phyloP scores from a whole-genome alignment of 768 basidiomycete species.

The Daedaleopsis sinensis region DNA sequence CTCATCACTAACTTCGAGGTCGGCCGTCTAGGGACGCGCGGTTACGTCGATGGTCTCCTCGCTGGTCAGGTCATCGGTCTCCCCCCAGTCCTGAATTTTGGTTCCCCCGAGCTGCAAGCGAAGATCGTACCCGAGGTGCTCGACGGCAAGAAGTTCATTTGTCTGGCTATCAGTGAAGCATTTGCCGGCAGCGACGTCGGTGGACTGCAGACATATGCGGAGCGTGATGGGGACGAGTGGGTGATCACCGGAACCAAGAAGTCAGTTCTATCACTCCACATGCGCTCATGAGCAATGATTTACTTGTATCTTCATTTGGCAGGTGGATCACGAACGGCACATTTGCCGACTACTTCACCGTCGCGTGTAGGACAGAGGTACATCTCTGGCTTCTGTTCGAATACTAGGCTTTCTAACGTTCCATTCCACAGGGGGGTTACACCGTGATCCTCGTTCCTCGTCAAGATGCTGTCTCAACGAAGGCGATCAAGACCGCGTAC shows the following conservation, averaged over 20 bases:
- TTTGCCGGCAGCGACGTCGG: slow-evolving; percentile 89
- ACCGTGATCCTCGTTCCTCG: slow-evolving; percentile 78
- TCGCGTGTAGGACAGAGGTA: slow-evolving; percentile 74
- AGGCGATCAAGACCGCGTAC: slow-evolving; percentile 91
- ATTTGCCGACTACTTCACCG: slow-evolving; percentile 85
- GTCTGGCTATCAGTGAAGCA: slow-evolving; percentile 90
- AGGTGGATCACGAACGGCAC: slow-evolving; percentile 92
- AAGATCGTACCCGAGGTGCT: slow-evolving; percentile 76
- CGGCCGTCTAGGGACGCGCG: slow-evolving; percentile 80
- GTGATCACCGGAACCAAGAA: slow-evolving; percentile 94
- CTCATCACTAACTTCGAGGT: slow-evolving; percentile 83
- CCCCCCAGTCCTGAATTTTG: slow-evolving; percentile 89
- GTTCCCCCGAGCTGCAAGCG: slow-evolving; percentile 68
- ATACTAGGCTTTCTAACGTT: background rate
- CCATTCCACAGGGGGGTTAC: slow-evolving; percentile 57
- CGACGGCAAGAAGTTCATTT: slow-evolving; percentile 81
- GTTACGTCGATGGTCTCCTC: slow-evolving; percentile 85
- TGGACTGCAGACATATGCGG: slow-evolving; percentile 84
- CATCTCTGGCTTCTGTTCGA: background rate
- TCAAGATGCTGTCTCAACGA: slow-evolving; percentile 75
- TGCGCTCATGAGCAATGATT: background rate
- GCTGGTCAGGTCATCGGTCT: slow-evolving; percentile 86
- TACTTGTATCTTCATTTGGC: background rate
- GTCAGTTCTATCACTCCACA: slow-evolving; percentile 39
- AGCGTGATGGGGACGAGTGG: slow-evolving; percentile 84